These are phyloP conservation scores for Cercospora nicotianae DNA, from an alignment of 2,329 filamentous ascomycete genomes.

Conservation along the genomic window DNA sequence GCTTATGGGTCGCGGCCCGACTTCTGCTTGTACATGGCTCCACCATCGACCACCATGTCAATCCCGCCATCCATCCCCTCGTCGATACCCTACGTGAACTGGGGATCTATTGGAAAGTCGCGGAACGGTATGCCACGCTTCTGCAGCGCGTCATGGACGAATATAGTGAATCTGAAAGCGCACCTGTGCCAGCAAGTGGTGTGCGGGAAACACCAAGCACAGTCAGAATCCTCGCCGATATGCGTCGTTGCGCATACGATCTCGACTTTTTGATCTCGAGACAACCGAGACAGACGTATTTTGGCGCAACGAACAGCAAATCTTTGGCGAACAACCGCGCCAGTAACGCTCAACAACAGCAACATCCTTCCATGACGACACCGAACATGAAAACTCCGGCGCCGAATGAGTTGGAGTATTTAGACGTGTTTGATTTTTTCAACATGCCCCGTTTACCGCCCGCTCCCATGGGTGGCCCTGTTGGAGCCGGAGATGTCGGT, in stretches of 20 bases:
- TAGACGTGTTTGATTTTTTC: conserved; percentile 94
- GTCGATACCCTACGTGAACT: conserved; percentile 79
- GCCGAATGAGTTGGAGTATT: conserved; percentile 81
- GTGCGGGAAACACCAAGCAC: conserved; percentile 77
- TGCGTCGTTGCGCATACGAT: conserved; percentile 87
- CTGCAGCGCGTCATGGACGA: conserved; percentile 83
- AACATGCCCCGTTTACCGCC: conserved; percentile 74
- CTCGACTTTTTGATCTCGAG: conserved; percentile 85
- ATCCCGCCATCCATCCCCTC: conserved; percentile 75
- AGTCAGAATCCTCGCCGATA: conserved; percentile 84
- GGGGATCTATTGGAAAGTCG: conserved; percentile 82
- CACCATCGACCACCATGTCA: conserved; percentile 80
- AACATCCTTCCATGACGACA: conserved; percentile 30
- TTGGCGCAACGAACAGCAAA: conserved; percentile 13
- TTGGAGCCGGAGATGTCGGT: conserved; percentile 33
- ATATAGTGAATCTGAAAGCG: conserved; percentile 73
- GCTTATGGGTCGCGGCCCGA: conserved; percentile 86
- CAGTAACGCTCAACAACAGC: neutral
- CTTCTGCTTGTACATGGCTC: conserved; percentile 86
- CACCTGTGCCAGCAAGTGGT: conserved; percentile 56
- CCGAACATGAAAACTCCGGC: conserved; percentile 54
- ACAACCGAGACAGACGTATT: conserved; percentile 60
- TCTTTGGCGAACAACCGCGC: neutral
- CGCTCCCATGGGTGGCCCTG: conserved; percentile 27
- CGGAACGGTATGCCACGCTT: conserved; percentile 75